Evolutionary conservation across 2,329 filamentous ascomycete species (phyloP), one percentile per base, ranked within the genome.

Genomic region (Colletotrichum tanaceti): DNA sequence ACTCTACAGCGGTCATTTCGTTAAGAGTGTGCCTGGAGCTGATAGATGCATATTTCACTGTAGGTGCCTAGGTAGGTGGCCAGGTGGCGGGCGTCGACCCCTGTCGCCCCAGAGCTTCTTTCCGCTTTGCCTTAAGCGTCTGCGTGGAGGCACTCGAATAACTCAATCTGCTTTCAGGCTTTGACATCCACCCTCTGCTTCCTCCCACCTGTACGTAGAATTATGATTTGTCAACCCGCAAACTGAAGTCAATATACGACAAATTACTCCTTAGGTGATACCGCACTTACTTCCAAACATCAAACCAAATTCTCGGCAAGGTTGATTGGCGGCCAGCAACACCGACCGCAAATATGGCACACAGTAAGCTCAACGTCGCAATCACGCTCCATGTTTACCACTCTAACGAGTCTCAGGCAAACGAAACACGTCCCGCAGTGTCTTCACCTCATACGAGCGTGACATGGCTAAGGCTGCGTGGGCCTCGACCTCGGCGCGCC

Each of bases 391-490:
- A 9, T 46, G 28, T 64, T 43, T 43, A 50, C 38, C 28, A 38
- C 16, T 49, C 13, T 66, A 41, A 39, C 24, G 11, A 62, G 70
- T 66, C 63, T 35, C 73, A 90, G 88, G 88, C 77, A 97, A 97
- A 83, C 89, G 93, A 74, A 97, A 98, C 82, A 97, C 94, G 52
- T 95, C 93, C 52, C 90, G 95, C 52, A 90, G 94, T 49, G 94
- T 98, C 80, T 98, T 98, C 84, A 98, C 96, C 41, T 90, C 93
- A 28, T 90, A 98, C 81, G 96, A 98, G 82, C 91, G 96, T 73
- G 87, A 88, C 59, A 87, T 95, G 58, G 91, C 97, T 69, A 93
- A 94, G 75, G 87, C 88, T 20, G 89, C 90, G 73, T 98, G 96
- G 94, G 89, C 91, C 73, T 89, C 91, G 10, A 92, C 91, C 72